Evolutionary conservation across 192 early-diverging fungal genomes (phyloP).

Genomic region (Coemansia sp.): DNA sequence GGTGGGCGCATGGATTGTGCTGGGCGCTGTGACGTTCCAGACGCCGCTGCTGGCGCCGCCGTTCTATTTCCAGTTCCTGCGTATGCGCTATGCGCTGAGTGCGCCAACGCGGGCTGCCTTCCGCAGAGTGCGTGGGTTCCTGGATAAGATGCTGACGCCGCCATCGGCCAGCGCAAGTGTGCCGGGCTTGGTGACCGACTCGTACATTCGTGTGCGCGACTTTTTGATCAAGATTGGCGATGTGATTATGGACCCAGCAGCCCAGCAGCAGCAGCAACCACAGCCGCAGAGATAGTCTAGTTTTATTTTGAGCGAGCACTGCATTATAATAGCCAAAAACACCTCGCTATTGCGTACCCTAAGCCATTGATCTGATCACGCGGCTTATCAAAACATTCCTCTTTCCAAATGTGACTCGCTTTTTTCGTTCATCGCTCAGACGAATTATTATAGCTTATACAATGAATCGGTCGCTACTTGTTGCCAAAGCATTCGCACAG

Average conservation of each 20-base stretch:
- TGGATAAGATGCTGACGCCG: conserved; percentile 33
- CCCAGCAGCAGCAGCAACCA: conserved; percentile 33
- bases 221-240: conserved; percentile 33
- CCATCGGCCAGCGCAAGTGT: conserved; percentile 20
- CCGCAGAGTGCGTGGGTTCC: conserved; percentile 22
- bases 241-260: conserved; percentile 28
- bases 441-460: neutral
- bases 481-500: conserved; percentile 1
- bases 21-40: conserved; percentile 50
- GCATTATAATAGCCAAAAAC: too few species aligned
- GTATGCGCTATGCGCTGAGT: conserved; percentile 48
- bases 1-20: conserved; percentile 33
- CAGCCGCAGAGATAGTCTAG: conserved; percentile 9
- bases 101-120: conserved; percentile 48
- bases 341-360: too few species aligned
- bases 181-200: conserved; percentile 35
- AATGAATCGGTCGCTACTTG: neutral
- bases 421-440: neutral
- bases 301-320: neutral
- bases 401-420: conserved; percentile 4
- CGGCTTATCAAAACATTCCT: neutral
- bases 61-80: conserved; percentile 44
- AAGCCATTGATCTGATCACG: neutral
- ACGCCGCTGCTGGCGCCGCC: conserved; percentile 36
- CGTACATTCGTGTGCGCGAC: conserved; percentile 41